phyloP scores from a whole-genome alignment of 371 early-diverging fungal genomes.

The Lichtheimia corymbifera region DNA sequence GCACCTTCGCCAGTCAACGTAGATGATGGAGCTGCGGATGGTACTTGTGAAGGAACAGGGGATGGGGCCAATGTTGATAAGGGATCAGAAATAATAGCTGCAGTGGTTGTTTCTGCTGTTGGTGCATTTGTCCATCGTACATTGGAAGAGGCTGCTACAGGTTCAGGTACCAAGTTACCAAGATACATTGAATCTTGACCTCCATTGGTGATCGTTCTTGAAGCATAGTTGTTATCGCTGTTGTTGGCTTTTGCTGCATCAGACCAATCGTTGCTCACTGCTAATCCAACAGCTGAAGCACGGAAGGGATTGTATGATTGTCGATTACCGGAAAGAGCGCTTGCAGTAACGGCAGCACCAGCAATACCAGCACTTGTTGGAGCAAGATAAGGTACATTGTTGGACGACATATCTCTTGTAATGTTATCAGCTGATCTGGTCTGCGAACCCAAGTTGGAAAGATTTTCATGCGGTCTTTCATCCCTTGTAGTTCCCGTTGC shows the following conservation, averaged over 20 bases:
- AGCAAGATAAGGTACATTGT: not conserved
- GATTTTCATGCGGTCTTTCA: not conserved
- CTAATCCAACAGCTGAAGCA: slow-evolving; percentile 25
- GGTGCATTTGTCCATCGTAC: slow-evolving; percentile 33
- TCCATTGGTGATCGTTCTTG: slow-evolving; percentile 1
- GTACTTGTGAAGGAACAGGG: slow-evolving; percentile 7
- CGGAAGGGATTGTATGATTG: slow-evolving; percentile 41
- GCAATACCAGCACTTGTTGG: slow-evolving; percentile 20
- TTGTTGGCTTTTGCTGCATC: not conserved
- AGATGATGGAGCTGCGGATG: not conserved
- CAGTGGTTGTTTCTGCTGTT: slow-evolving; percentile 5
- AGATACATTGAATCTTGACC: not conserved
- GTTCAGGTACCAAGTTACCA: not conserved
- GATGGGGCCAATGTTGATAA: not conserved
- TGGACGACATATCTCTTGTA: slow-evolving; percentile 13
- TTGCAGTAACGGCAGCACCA: slow-evolving; percentile 16
- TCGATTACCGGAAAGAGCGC: slow-evolving; percentile 1
- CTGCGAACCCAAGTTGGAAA: not conserved
- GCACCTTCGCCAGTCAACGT: not conserved
- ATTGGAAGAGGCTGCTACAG: slow-evolving; percentile 11
- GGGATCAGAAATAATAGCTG: not conserved
- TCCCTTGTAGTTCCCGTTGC: not conserved
- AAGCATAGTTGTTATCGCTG: slow-evolving; percentile 12
- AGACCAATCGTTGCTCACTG: slow-evolving; percentile 18
- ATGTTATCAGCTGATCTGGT: not conserved